A percentile compares a stretch with the other conserved stretches of the same genome.
These are phyloP conservation scores for Pascua guehoae DNA, from an alignment of 1,284 basidiomycete genomes.

Conservation along the genomic window DNA sequence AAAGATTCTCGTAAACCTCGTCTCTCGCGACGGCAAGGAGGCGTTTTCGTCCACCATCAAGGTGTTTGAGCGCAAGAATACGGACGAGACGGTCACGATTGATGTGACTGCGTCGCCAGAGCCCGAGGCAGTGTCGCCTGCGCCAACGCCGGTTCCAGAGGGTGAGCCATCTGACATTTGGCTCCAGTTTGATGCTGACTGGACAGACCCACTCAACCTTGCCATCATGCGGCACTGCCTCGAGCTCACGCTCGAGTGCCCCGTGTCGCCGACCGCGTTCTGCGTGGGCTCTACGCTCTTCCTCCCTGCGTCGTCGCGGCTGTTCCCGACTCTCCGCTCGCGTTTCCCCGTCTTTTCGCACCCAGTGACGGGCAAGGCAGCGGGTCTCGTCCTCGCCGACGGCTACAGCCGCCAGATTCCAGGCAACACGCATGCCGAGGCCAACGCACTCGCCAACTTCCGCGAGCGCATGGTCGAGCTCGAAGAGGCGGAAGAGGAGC, in stretches of 20 bases:
- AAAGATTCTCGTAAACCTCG: conserved; percentile 37
- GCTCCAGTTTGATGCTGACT: conserved; percentile 2
- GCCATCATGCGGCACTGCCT: conserved; percentile 46
- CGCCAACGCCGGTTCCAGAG: conserved; percentile 2
- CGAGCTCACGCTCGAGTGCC: conserved; percentile 41
- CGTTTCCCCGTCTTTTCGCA: conserved; percentile 31
- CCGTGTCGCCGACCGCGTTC: conserved; percentile 68
- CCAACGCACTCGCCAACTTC: conserved; percentile 83
- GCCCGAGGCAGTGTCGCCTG: background rate
- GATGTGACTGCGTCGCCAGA: conserved; percentile 16
- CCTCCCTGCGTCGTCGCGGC: conserved; percentile 49
- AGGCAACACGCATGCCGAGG: conserved; percentile 97
- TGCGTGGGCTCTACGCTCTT: conserved; percentile 89
- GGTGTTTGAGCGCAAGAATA: conserved; percentile 44
- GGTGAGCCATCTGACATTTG: too few species aligned
- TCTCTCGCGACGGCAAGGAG: conserved; percentile 10
- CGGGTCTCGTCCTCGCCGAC: conserved; percentile 61
- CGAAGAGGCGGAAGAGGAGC: background rate
- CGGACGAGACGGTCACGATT: conserved; percentile 41
- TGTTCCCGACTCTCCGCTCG: conserved; percentile 28
- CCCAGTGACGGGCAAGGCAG: conserved; percentile 10
- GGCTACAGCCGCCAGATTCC: conserved; percentile 89
- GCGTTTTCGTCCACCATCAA: conserved; percentile 24
- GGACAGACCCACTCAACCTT: conserved; percentile 36
- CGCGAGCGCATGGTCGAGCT: conserved; percentile 23